phyloP scores from a whole-genome alignment of 768 basidiomycete species.

The Chlorophyllum brunneum region DNA sequence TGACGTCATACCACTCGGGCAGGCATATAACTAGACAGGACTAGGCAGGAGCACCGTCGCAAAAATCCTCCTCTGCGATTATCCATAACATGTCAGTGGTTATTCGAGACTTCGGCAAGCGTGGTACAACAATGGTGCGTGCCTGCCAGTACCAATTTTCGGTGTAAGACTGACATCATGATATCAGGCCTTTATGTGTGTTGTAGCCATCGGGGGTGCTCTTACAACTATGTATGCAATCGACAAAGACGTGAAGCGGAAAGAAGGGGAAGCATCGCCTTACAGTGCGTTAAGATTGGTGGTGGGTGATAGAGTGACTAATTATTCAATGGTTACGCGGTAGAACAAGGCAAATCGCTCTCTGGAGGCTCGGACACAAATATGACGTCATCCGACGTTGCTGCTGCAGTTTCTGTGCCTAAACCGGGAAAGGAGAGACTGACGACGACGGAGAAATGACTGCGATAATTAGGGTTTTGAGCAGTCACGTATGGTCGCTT shows the following conservation, averaged over 20 bases:
- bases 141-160: background rate
- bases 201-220: slow-evolving; percentile 22
- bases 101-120: slow-evolving; percentile 6
- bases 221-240: slow-evolving; percentile 30
- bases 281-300: slow-evolving; percentile 24
- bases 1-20: no score
- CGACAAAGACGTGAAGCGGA: slow-evolving; percentile 28
- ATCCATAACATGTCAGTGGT: background rate
- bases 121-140: slow-evolving; percentile 16
- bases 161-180: background rate
- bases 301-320: background rate
- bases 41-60: no score
- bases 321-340: slow-evolving; percentile 2
- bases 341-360: slow-evolving; percentile 18
- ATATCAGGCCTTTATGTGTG: slow-evolving; percentile 27
- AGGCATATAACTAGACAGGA: no score
- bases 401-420: slow-evolving; percentile 32
- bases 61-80: background rate
- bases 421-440: slow-evolving; percentile 25
- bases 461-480: background rate
- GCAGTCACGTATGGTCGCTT: no score
- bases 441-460: background rate
- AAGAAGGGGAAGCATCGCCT: slow-evolving; percentile 28
- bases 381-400: slow-evolving; percentile 37
- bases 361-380: slow-evolving; percentile 26